A percentile compares a stretch with the other conserved stretches of the same genome.
Conservation (phyloP, 371 early-diverging fungal species). For the Mortierella sp. region DNA sequence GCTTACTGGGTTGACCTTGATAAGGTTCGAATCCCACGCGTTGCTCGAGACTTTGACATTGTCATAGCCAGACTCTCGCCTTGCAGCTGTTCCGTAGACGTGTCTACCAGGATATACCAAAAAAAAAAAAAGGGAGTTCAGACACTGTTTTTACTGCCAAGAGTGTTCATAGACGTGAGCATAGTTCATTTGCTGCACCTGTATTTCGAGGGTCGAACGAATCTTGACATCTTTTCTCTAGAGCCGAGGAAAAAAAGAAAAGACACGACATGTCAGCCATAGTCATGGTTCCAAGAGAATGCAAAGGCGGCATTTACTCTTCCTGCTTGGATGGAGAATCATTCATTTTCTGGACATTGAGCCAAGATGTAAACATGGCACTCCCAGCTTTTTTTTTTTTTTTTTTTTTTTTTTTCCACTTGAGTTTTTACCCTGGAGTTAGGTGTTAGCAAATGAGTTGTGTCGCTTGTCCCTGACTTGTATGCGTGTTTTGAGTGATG, state of each 20-base stretch:
- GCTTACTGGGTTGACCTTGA: constrained; percentile 87
- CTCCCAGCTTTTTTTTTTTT: too few species aligned
- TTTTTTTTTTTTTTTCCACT: too few species aligned
- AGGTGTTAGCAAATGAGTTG: too few species aligned
- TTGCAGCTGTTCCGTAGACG: constrained; percentile 89
- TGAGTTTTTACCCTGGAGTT: too few species aligned
- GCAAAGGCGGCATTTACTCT: neutral
- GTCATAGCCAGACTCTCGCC: constrained; percentile 91
- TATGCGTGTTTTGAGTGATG: neutral
- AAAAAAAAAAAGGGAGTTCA: constrained; percentile 4
- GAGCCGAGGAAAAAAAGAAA: neutral
- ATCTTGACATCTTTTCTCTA: constrained; percentile 66
- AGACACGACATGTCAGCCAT: neutral
- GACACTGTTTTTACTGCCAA: neutral
- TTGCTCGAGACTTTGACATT: constrained; percentile 86
- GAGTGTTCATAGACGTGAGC: too few species aligned
- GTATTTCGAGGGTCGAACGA: constrained; percentile 82
- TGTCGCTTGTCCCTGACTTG: too few species aligned
- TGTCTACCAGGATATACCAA: constrained; percentile 62
- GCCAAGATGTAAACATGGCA: too few species aligned
- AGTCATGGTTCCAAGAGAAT: neutral
- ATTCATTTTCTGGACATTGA: too few species aligned
- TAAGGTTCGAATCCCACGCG: constrained; percentile 96
- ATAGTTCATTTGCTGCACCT: constrained; percentile 30
- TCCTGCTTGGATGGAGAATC: too few species aligned